Percentiles rank a stretch among this genome's conserved stretches.
These are phyloP conservation scores for Pinus taeda DNA, from an alignment of 75 land plant species.

Conservation along the genomic window DNA sequence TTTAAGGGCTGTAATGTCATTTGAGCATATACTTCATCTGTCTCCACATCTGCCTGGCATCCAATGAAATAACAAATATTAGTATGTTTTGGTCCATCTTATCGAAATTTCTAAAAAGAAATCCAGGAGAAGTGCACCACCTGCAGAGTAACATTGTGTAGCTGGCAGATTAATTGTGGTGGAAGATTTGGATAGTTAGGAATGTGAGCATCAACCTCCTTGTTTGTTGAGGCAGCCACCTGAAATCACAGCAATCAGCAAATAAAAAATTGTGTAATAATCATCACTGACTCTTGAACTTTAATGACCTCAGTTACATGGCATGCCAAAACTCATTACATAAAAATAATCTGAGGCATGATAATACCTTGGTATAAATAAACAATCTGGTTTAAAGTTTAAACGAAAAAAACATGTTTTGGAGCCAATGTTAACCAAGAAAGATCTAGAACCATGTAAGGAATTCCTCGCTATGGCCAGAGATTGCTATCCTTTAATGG, in stretches of 20 bases:
- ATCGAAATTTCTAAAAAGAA: not conserved
- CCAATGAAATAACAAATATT: not conserved
- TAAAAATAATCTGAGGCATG: too few relatives aligned
- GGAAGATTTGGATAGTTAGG: conserved; percentile 65
- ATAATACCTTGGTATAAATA: too few relatives aligned
- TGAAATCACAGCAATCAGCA: conserved; percentile 1
- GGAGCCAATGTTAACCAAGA: too few relatives aligned
- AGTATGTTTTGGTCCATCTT: not conserved
- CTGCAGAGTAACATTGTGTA: conserved; percentile 62
- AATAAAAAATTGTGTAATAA: too few relatives aligned
- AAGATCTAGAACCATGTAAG: too few relatives aligned
- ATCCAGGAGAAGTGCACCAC: conserved; percentile 7
- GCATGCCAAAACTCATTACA: too few relatives aligned
- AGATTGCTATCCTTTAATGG: too few relatives aligned
- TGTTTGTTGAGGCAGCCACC: conserved; percentile 72
- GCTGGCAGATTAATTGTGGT: conserved; percentile 52
- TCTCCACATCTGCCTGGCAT: conserved; percentile 51
- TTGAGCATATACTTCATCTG: conserved; percentile 72
- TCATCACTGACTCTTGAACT: too few relatives aligned
- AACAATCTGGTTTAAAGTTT: too few relatives aligned
- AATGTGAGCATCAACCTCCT: conserved; percentile 60
- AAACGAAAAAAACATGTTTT: too few relatives aligned
- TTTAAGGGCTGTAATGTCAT: conserved; percentile 61
- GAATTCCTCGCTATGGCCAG: too few relatives aligned
- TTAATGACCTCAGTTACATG: too few relatives aligned